A percentile compares a stretch with the other conserved stretches of the same genome.
Conservation (phyloP, 352 stramenopile species). For the Globisporangium okanoganense region DNA sequence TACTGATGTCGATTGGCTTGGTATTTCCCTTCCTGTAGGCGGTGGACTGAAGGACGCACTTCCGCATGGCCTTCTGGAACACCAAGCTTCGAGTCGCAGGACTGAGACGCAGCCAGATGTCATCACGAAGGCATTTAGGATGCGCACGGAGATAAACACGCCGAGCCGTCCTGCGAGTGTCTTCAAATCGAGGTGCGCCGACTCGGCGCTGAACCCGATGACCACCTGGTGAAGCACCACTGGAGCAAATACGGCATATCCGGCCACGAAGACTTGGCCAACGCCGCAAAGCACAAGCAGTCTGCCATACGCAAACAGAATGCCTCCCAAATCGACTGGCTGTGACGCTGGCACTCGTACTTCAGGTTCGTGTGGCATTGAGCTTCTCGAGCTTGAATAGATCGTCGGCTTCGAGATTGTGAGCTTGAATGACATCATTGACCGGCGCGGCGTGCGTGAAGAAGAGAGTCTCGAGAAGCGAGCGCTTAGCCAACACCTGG, state of each 20-base stretch:
- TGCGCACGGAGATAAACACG: slow-evolving; percentile 4
- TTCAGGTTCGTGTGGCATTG: not conserved
- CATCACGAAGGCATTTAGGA: slow-evolving; percentile 13
- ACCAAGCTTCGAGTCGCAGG: slow-evolving; percentile 6
- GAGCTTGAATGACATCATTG: slow-evolving; percentile 3
- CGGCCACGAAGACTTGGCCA: slow-evolving; percentile 6
- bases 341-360: not conserved
- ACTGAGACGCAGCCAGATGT: slow-evolving; percentile 4
- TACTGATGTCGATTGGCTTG: slow-evolving; percentile 5
- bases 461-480: slow-evolving; percentile 7
- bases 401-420: slow-evolving; percentile 4
- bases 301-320: slow-evolving; percentile 2
- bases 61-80: slow-evolving; percentile 16
- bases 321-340: not conserved
- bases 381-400: not conserved
- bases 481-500: not conserved
- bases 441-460: slow-evolving; percentile 4
- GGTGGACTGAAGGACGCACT: not conserved
- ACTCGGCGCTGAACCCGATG: not conserved
- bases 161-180: not conserved
- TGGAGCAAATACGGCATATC: slow-evolving; percentile 11
- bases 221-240: slow-evolving; percentile 18
- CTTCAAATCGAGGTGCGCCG: not conserved
- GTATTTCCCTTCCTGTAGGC: not conserved
- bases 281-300: slow-evolving; percentile 3